Percentiles rank a stretch among this genome's conserved stretches.
Conservation (phyloP, 352 stramenopile species). For the Phytophthora capsici region DNA sequence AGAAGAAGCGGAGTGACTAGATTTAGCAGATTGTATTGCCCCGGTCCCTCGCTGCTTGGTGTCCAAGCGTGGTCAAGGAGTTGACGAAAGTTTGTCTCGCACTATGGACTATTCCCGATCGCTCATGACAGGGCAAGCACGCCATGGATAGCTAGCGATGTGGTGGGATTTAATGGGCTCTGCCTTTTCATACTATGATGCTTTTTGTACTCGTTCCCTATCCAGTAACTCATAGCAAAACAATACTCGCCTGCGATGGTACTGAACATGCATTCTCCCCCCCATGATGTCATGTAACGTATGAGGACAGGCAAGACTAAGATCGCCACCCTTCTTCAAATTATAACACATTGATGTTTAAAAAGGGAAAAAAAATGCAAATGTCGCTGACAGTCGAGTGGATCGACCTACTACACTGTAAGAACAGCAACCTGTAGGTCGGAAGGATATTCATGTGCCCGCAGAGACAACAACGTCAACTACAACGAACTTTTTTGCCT, state of each 20-base stretch:
- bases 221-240: slow-evolving; percentile 36
- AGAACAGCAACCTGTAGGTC: too few relatives aligned
- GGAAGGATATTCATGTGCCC: background rate
- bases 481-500: too few relatives aligned
- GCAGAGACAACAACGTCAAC: too few relatives aligned
- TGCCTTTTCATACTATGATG: slow-evolving; percentile 23
- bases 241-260: slow-evolving; percentile 31
- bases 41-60: background rate
- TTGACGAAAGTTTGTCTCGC: slow-evolving; percentile 1
- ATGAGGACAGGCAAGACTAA: slow-evolving; percentile 23
- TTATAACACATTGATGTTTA: background rate
- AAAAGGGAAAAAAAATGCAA: background rate
- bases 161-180: slow-evolving; percentile 8
- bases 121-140: slow-evolving; percentile 7
- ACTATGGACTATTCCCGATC: slow-evolving; percentile 14
- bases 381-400: background rate
- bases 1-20: slow-evolving; percentile 79
- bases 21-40: slow-evolving; percentile 23
- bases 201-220: slow-evolving; percentile 37
- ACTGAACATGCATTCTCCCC: slow-evolving; percentile 17
- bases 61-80: background rate
- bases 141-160: slow-evolving; percentile 9
- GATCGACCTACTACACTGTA: too few relatives aligned
- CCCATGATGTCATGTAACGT: slow-evolving; percentile 13
- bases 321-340: background rate